These are phyloP conservation scores for Apiotrichum porosum DNA, from an alignment of 1,284 basidiomycete genomes.

Conservation along the genomic window DNA sequence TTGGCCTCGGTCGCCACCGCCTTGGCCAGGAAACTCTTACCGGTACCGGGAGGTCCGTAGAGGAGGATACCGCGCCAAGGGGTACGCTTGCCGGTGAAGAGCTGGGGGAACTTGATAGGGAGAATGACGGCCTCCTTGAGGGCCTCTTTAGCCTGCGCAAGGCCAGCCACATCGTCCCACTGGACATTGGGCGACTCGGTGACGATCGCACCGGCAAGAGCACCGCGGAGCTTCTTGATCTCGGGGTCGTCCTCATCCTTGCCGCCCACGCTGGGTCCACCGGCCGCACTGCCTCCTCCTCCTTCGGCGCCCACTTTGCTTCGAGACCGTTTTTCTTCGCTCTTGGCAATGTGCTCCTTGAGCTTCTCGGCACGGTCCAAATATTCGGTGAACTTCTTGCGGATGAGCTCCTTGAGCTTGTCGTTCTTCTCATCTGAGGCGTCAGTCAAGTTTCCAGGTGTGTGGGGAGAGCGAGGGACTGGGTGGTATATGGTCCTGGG, in stretches of 20 bases:
- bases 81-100: conserved; percentile 96
- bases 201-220: conserved; percentile 80
- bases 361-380: conserved; percentile 86
- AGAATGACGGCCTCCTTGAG: conserved; percentile 98
- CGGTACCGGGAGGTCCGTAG: conserved; percentile 94
- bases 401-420: conserved; percentile 81
- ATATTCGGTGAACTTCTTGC: conserved; percentile 87
- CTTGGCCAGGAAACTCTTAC: conserved; percentile 89
- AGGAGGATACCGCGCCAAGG: conserved; percentile 94
- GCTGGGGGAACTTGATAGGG: conserved; percentile 96
- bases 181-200: conserved; percentile 92
- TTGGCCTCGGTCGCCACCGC: conserved; percentile 98
- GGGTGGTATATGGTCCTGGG: neutral
- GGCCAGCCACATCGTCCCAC: conserved; percentile 97
- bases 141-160: conserved; percentile 90
- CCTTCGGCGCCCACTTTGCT: conserved; percentile 74
- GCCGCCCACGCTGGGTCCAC: conserved; percentile 60
- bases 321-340: conserved; percentile 65
- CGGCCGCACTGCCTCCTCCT: conserved; percentile 58
- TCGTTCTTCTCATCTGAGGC: conserved; percentile 91
- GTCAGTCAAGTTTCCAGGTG: neutral
- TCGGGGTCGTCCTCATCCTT: conserved; percentile 81
- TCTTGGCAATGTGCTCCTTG: conserved; percentile 70
- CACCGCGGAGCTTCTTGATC: conserved; percentile 88
- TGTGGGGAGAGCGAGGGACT: neutral